Percentiles rank a stretch among this genome's conserved stretches.
Evolutionary conservation across 31 red algal species (phyloP).

Genomic region (Porphyra umbilicalis): DNA sequence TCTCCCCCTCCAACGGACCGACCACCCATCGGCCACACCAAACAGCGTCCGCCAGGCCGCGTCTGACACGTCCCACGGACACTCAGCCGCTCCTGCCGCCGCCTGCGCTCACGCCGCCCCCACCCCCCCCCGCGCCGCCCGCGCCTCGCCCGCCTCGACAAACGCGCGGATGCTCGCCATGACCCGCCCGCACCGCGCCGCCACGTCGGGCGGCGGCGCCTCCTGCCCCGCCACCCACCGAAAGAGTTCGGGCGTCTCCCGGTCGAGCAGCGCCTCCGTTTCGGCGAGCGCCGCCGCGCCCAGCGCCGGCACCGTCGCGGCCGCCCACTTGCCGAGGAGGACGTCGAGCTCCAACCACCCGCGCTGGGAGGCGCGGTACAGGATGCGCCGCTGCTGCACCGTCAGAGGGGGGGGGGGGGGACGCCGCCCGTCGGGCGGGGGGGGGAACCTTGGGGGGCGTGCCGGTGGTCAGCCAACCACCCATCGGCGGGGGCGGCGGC

Average conservation of each 20-base stretch:
- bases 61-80: no score
- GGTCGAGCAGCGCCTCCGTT: slow-evolving; percentile 42
- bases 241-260: slow-evolving; percentile 51
- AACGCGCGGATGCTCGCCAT: not conserved
- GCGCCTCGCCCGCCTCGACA: not conserved
- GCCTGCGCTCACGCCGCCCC: no score
- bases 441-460: not conserved
- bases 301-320: slow-evolving; percentile 37
- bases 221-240: slow-evolving; percentile 42
- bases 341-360: slow-evolving; percentile 95
- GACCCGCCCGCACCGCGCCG: not conserved
- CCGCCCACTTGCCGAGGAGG: slow-evolving; percentile 81
- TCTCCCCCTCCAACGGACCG: no score
- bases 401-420: slow-evolving; percentile 14
- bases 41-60: no score
- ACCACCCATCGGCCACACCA: no score
- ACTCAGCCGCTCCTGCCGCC: no score
- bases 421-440: not conserved
- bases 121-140: no score
- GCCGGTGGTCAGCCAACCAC: not conserved
- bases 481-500: not conserved
- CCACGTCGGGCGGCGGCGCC: slow-evolving; percentile 21
- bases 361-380: slow-evolving; percentile 77
- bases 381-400: slow-evolving; percentile 40
- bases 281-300: slow-evolving; percentile 1